Evolutionary conservation across 2,329 filamentous ascomycete genomes (phyloP), one percentile per base, ranked within the genome.

Genomic region (Calonectria multiphialidica): DNA sequence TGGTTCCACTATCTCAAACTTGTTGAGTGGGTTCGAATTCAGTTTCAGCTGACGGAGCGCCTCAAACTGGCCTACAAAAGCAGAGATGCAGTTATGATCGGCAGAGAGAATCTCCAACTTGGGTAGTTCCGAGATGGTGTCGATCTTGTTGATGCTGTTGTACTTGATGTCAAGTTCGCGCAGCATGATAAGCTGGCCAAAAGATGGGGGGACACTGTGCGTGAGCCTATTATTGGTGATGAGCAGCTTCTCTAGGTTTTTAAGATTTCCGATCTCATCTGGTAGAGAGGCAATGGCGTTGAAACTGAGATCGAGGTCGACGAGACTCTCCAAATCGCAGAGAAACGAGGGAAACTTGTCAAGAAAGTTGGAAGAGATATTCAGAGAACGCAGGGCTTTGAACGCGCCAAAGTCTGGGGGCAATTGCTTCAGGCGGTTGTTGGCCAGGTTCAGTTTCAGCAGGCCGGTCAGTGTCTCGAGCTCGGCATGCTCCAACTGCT

Each of bases 221-320:
- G 90, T 89, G 16, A 99, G 87, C 72, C 94, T 93, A 84, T 99
- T 99, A 85, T 99, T 99, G 2, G 97, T 98, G 77, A 98, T 96
- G 86, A 97, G 95, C 35, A 99, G 90, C 75, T 96, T 92, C 83
- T 98, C 97, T 44, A 99, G 86, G 67, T 92, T 94, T 70, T 89
- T 91, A 70, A 99, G 85, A 68, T 92, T 91, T 8, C 95, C 95
- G 75, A 99, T 94, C 74, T 92, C 87, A 16, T 93, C 92, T 0
- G 96, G 95, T 9, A 99, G 86, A 66, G 87, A 90, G 13, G 90
- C 90, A 74, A 99, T 98, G 47, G 93, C 91, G 81, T 99, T 99
- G 89, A 99, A 99, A 82, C 96, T 98, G 81, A 99, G 91, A 80
- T 99, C 97, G 47, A 99, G 90, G 81, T 99, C 96, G 15, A 98